Conservation (phyloP, 306 rosid genomes). For the Prunus davidiana region DNA sequence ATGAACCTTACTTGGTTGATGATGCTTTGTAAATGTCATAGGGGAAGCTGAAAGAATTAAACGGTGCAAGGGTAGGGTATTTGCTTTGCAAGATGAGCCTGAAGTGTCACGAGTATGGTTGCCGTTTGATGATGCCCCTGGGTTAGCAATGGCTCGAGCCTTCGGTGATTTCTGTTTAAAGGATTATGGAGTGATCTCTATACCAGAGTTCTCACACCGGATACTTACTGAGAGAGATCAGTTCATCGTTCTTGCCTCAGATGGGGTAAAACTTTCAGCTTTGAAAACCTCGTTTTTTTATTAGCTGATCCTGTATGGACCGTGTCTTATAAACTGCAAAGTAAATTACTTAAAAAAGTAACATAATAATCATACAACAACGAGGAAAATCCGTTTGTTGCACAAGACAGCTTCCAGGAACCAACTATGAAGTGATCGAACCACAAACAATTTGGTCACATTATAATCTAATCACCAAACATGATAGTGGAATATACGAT, state of each 20-base stretch:
- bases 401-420: conserved; percentile 16
- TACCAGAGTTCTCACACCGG: conserved; percentile 83
- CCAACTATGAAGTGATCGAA: background rate
- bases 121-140: conserved; percentile 95
- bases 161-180: conserved; percentile 95
- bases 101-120: conserved; percentile 93
- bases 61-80: conserved; percentile 86
- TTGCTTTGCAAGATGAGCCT: conserved; percentile 96
- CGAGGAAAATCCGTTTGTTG: background rate
- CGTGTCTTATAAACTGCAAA: conserved; percentile 1
- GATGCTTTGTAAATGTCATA: conserved; percentile 16
- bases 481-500: background rate
- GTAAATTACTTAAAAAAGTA: background rate
- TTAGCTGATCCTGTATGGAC: background rate
- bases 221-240: conserved; percentile 70
- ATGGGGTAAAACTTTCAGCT: conserved; percentile 65
- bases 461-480: background rate
- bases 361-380: too few species aligned
- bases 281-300: background rate
- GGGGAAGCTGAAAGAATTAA: conserved; percentile 96
- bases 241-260: conserved; percentile 92
- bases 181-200: conserved; percentile 92
- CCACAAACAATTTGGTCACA: background rate
- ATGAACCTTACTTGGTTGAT: conserved; percentile 14
- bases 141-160: conserved; percentile 99